Percentiles rank a stretch among this genome's conserved stretches.
phyloP scores from a whole-genome alignment of 164 flowering plant genomes.

The Magnolia kwangsiensis region DNA sequence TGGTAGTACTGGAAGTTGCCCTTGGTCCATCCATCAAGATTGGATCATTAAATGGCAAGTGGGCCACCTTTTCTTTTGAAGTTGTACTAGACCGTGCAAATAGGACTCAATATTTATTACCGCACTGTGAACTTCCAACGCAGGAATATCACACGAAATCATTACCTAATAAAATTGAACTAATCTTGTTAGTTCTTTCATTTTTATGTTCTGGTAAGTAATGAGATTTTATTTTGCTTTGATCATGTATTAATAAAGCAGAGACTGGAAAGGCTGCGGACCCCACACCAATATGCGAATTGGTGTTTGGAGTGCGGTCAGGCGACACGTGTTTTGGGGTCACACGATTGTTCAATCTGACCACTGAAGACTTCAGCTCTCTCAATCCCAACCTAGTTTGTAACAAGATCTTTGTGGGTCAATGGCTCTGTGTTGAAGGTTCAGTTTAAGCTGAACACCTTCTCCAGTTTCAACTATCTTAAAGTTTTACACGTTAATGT shows the following conservation, averaged over 20 bases:
- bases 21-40: no score
- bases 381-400: conserved; percentile 24
- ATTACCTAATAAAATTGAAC: background rate
- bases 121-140: background rate
- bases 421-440: conserved; percentile 23
- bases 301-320: conserved; percentile 3
- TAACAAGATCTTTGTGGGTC: conserved; percentile 18
- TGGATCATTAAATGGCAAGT: no score
- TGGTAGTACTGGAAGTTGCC: no score
- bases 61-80: background rate
- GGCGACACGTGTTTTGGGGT: conserved; percentile 23
- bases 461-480: background rate
- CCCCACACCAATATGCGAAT: conserved; percentile 1
- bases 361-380: conserved; percentile 6
- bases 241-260: background rate
- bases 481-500: background rate
- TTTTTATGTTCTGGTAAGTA: background rate
- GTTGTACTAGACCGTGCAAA: background rate
- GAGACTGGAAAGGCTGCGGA: background rate
- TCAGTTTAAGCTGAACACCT: background rate
- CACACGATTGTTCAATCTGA: conserved; percentile 16
- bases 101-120: no score
- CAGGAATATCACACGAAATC: background rate
- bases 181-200: background rate
- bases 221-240: background rate